Base-by-base conservation (phyloP, 1,139 yeast genomes). In the Debaryomycetaceae sp. region DNA sequence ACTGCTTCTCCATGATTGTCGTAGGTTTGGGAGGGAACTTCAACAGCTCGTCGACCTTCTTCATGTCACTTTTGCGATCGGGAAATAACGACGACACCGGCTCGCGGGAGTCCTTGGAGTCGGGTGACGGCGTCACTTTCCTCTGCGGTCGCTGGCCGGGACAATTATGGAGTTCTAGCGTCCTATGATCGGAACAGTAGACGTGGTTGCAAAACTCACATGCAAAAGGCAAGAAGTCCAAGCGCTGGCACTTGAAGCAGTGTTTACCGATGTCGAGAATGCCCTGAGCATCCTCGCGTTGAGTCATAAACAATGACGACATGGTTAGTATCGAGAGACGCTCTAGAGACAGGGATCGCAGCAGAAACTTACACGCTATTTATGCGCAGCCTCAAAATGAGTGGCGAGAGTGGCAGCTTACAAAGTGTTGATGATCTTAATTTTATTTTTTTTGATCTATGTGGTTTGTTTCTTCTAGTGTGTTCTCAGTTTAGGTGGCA, bases 261-360 rank as follows among this genome's bases (percentile, higher is more conserved):
- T 80, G 82, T 39, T 73, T 62, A 3, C 91, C 91, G 5, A 82
- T 76, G 44, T 82, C 80, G 58, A 82, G 65, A 50, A 82, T 56
- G 12, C 78, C 78, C 28, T 53, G 60, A 20, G 57, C 42, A 18
- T 45, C 44, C 19, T 37, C 34, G 14, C 28, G 18, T 12, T 22
- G 15, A n/a, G 33, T 26, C 33, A 32, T 29, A 22, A 32, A 32
- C 11, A 29, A 23, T 4, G 34, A 31, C 11, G 33, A n/a, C 35
- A 32, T 32, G 11, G 31, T 30, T 16, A 17, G 30, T 17, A 25
- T 15, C n/a, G n/a, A n/a, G n/a, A n/a, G n/a, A n/a, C n/a, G n/a
- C n/a, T n/a, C n/a, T n/a, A n/a, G n/a, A n/a, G n/a, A n/a, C n/a
- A n/a, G n/a, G n/a, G n/a, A n/a, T n/a, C n/a, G n/a, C n/a, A n/a